These are phyloP conservation scores for Candida peoriensis DNA, from an alignment of 805 yeast species.

Conservation along the genomic window DNA sequence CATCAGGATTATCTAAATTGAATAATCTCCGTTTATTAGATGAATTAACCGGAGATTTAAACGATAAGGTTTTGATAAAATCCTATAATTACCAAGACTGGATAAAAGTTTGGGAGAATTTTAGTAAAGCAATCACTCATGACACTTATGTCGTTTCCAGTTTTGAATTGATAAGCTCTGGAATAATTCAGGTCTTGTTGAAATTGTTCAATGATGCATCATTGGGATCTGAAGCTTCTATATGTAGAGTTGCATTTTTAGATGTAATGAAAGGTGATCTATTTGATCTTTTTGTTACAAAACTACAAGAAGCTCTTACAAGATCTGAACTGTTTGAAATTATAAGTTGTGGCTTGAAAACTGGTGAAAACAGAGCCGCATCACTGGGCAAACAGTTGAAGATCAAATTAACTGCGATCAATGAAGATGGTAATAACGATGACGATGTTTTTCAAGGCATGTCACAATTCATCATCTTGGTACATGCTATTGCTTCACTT, in stretches of 20 bases:
- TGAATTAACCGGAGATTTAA: constrained; percentile 16
- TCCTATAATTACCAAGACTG: constrained; percentile 25
- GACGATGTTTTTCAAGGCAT: constrained; percentile 20
- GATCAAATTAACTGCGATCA: constrained; percentile 44
- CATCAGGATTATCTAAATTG: constrained; percentile 18
- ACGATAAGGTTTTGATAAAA: constrained; percentile 4
- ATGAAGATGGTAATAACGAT: constrained; percentile 24
- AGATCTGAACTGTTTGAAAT: constrained; percentile 73
- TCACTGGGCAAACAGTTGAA: constrained; percentile 70
- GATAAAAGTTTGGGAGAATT: constrained; percentile 32
- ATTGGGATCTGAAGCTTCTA: constrained; percentile 25
- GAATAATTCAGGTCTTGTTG: constrained; percentile 44
- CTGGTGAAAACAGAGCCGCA: constrained; percentile 41
- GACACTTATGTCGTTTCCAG: constrained; percentile 46
- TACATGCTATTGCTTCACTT: constrained; percentile 52
- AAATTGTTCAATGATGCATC: constrained; percentile 27
- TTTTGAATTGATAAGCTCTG: constrained; percentile 70
- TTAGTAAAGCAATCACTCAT: constrained; percentile 31
- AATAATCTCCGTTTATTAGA: constrained; percentile 27
- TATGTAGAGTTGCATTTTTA: constrained; percentile 41
- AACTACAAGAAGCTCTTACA: constrained; percentile 68
- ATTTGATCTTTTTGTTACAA: constrained; percentile 42
- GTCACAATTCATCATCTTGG: constrained; percentile 30
- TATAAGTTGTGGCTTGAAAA: constrained; percentile 33
- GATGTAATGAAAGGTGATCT: constrained; percentile 31